phyloP scores from a whole-genome alignment of 805 yeast species.

The Spencermartinsiella europaea region DNA sequence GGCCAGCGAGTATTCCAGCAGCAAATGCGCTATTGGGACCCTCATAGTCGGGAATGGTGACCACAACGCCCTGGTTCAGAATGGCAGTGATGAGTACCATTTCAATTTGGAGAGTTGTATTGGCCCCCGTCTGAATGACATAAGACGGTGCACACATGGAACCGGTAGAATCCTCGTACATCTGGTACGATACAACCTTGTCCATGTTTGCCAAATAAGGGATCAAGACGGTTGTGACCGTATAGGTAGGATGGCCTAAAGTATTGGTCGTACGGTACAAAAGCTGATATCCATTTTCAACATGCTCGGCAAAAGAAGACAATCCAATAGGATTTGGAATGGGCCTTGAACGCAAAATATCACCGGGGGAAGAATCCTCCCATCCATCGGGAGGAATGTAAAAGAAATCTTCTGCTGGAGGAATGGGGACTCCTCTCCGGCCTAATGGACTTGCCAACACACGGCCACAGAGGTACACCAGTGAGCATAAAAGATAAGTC shows the following conservation, averaged over 20 bases:
- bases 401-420: too few relatives aligned
- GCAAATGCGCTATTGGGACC: slow-evolving; percentile 18
- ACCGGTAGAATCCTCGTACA: slow-evolving; percentile 21
- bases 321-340: neutral
- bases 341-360: too few relatives aligned
- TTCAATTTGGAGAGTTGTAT: slow-evolving; percentile 3
- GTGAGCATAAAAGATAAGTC: too few relatives aligned
- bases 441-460: too few relatives aligned
- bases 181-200: slow-evolving; percentile 22
- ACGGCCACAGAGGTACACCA: too few relatives aligned
- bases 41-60: slow-evolving; percentile 20
- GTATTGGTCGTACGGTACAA: slow-evolving; percentile 14
- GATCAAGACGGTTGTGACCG: slow-evolving; percentile 13
- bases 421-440: too few relatives aligned
- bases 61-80: slow-evolving; percentile 13
- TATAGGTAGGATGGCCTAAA: slow-evolving; percentile 10
- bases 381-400: too few relatives aligned
- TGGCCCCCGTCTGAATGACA: slow-evolving; percentile 12
- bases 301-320: too few relatives aligned
- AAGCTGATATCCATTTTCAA: slow-evolving; percentile 11
- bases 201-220: slow-evolving; percentile 11
- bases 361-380: too few relatives aligned
- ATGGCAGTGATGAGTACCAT: too few relatives aligned
- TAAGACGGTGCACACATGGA: slow-evolving; percentile 25
- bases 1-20: slow-evolving; percentile 23